Conservation (phyloP, 495 filamentous ascomycete species). For the Pyronema domesticum region DNA sequence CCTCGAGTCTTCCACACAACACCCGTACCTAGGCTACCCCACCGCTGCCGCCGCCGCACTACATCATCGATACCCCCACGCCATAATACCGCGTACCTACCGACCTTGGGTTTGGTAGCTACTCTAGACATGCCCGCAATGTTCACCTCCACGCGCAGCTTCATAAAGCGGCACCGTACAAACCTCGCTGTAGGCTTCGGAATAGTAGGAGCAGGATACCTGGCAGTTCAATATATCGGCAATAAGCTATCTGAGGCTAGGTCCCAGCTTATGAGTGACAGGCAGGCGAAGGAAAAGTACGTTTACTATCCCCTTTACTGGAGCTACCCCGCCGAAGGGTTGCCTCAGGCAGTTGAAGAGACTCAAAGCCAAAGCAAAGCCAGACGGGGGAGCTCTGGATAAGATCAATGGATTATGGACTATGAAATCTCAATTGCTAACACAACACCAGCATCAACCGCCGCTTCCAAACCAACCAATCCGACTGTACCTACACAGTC, state of each 20-base stretch:
- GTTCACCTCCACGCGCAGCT: constrained; percentile 43
- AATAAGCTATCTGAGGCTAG: constrained; percentile 78
- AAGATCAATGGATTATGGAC: constrained; percentile 1
- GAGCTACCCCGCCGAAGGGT: neutral
- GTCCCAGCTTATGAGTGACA: constrained; percentile 86
- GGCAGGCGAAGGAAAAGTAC: constrained; percentile 90
- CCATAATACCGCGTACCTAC: no score
- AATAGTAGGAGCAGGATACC: constrained; percentile 73
- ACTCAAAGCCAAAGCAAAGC: neutral
- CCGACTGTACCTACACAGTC: constrained; percentile 96
- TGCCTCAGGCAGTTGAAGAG: neutral
- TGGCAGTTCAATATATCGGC: constrained; percentile 81
- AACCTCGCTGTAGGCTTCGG: constrained; percentile 73
- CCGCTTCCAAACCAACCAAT: constrained; percentile 95
- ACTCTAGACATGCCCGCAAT: constrained; percentile 4
- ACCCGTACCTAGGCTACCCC: no score
- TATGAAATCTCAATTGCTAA: constrained; percentile 9
- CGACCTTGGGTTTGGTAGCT: neutral
- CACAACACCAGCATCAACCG: constrained; percentile 40
- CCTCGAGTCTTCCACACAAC: no score
- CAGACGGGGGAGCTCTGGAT: neutral
- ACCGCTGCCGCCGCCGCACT: no score
- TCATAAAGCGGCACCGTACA: constrained; percentile 82
- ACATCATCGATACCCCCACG: neutral
- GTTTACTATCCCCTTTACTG: constrained; percentile 15